Percentiles rank a stretch among this genome's conserved stretches.
Conservation (phyloP, 2,329 filamentous ascomycete species). For the Ophiostoma novo-ulmi region DNA sequence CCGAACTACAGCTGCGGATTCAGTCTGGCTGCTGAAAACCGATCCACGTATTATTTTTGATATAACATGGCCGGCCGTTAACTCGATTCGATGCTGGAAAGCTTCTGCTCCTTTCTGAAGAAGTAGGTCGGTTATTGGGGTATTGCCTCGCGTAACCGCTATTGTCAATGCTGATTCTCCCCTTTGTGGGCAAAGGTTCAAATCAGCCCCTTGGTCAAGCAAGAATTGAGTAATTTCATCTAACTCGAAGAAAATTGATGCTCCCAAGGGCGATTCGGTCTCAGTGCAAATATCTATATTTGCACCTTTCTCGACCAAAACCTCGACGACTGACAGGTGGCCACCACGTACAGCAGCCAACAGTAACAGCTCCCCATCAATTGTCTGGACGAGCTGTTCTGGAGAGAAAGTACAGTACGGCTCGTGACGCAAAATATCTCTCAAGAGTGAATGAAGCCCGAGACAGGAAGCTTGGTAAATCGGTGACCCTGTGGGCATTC, state of each 20-base stretch:
- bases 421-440: not conserved
- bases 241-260: not conserved
- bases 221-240: not conserved
- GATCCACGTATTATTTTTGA: no score
- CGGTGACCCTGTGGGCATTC: not conserved
- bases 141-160: accelerated
- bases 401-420: not conserved
- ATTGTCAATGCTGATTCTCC: not conserved
- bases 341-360: not conserved
- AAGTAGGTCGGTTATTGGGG: not conserved
- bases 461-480: not conserved
- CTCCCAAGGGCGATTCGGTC: not conserved
- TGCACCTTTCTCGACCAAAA: not conserved
- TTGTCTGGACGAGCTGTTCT: not conserved
- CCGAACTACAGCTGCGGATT: not conserved
- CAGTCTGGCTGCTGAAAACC: no score
- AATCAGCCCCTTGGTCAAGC: not conserved
- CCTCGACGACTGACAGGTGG: not conserved
- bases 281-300: not conserved
- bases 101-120: not conserved
- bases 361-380: not conserved
- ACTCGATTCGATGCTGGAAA: accelerated
- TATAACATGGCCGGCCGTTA: not conserved
- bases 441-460: not conserved
- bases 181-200: not conserved